Conservation (phyloP, 306 rosid species). For the Quillaja saponaria region DNA sequence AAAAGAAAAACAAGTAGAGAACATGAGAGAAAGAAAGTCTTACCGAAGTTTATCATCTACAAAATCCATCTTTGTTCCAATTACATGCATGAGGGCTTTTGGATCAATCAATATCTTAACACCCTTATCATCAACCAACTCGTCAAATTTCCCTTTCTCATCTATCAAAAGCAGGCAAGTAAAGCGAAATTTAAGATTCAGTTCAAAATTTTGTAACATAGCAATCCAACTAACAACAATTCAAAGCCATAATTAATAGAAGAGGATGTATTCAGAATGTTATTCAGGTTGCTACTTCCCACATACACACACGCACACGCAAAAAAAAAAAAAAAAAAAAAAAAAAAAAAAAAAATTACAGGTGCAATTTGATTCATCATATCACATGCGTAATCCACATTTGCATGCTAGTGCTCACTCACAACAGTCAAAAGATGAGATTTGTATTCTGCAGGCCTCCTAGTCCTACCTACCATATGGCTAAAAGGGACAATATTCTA, state of each 20-base stretch:
- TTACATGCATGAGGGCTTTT: constrained; percentile 95
- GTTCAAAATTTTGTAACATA: neutral
- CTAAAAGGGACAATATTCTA: constrained; percentile 48
- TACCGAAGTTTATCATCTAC: constrained; percentile 94
- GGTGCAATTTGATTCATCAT: no score
- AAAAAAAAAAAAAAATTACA: neutral
- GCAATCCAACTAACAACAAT: no score
- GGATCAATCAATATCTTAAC: constrained; percentile 91
- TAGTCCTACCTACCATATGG: constrained; percentile 60
- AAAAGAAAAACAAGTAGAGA: neutral
- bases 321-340: neutral
- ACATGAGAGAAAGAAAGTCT: neutral
- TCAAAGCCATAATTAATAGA: no score
- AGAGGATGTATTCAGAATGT: no score
- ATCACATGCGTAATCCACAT: constrained; percentile 92
- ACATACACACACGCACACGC: no score
- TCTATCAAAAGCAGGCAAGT: constrained; percentile 46
- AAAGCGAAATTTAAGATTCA: no score
- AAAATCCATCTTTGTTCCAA: constrained; percentile 97
- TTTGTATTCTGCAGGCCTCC: no score
- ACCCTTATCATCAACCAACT: constrained; percentile 85
- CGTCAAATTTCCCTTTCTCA: constrained; percentile 91
- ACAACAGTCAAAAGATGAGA: no score
- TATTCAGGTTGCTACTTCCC: no score
- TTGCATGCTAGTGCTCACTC: no score